Percentiles rank a stretch among this genome's conserved stretches.
phyloP scores from a whole-genome alignment of 1,284 basidiomycete species.

The Phellinidium pouzarii region DNA sequence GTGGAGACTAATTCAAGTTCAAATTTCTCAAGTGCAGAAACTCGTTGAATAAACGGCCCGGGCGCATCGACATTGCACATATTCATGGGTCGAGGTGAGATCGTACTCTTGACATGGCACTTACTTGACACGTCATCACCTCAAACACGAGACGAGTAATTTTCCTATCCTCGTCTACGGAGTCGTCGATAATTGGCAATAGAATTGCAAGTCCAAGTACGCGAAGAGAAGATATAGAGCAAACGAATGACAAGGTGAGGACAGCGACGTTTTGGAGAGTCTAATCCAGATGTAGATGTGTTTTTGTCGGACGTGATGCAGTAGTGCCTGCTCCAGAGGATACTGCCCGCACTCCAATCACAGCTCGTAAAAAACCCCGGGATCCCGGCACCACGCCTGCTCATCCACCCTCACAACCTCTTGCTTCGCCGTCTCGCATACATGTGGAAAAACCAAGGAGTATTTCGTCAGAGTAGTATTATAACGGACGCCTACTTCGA shows the following conservation, averaged over 20 bases:
- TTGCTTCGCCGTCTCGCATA: not conserved
- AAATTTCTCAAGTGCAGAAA: too few species aligned
- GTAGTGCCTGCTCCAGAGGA: too few species aligned
- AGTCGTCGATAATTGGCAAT: not conserved
- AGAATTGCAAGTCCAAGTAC: not conserved
- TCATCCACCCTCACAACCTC: too few species aligned
- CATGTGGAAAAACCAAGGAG: not conserved
- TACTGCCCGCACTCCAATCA: too few species aligned
- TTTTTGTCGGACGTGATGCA: too few species aligned
- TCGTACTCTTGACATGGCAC: too few species aligned
- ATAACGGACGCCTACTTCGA: conserved; percentile 55
- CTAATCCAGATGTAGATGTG: not conserved
- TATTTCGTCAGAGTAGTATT: not conserved
- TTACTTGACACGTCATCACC: not conserved
- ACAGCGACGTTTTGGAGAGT: not conserved
- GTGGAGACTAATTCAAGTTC: too few species aligned
- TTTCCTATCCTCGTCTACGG: not conserved
- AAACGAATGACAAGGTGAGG: not conserved
- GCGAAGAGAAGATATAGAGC: not conserved
- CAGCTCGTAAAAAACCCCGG: too few species aligned
- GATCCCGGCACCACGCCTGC: too few species aligned
- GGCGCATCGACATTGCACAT: too few species aligned
- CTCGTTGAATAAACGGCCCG: too few species aligned
- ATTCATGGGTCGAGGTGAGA: too few species aligned
- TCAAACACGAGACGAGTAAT: not conserved